These are phyloP conservation scores for Colletotrichum coccodes DNA, from an alignment of 2,329 filamentous ascomycete genomes.

Conservation along the genomic window DNA sequence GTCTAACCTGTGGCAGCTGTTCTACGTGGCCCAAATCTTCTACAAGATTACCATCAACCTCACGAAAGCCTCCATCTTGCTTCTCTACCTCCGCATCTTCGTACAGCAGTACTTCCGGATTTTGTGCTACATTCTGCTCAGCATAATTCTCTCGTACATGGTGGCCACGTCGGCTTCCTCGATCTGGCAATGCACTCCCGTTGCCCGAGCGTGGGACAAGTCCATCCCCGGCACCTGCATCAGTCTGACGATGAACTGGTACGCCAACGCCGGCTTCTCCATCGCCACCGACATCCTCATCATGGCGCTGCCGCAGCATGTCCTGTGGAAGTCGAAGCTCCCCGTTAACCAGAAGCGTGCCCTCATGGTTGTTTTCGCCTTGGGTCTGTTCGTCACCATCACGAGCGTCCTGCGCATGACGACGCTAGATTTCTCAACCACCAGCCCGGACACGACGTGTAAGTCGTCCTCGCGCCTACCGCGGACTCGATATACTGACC, in stretches of 20 bases:
- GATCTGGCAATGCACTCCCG: constrained; percentile 61
- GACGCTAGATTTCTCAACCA: constrained; percentile 50
- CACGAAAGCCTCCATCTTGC: constrained; percentile 62
- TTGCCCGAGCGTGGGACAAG: constrained; percentile 52
- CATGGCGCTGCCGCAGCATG: constrained; percentile 44
- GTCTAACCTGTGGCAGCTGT: constrained; percentile 47
- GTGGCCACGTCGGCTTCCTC: constrained; percentile 55
- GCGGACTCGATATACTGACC: constrained; percentile 33
- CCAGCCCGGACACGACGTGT: constrained; percentile 49
- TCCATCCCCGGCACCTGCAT: constrained; percentile 44
- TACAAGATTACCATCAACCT: constrained; percentile 65
- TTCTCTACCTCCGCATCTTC: constrained; percentile 66
- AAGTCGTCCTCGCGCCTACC: constrained; percentile 12
- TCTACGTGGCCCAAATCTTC: constrained; percentile 61
- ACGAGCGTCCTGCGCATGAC: constrained; percentile 54
- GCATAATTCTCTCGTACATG: constrained; percentile 56
- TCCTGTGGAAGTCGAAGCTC: constrained; percentile 56
- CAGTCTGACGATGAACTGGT: constrained; percentile 30
- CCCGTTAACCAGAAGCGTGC: constrained; percentile 50
- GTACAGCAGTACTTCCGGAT: constrained; percentile 56
- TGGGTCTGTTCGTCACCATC: constrained; percentile 53
- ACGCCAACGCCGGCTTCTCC: constrained; percentile 31
- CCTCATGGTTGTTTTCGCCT: constrained; percentile 52
- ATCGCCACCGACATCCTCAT: constrained; percentile 35
- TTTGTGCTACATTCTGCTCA: constrained; percentile 51